These are phyloP conservation scores for Capsicum pubescens DNA, from an alignment of 257 asterid species.

Conservation along the genomic window DNA sequence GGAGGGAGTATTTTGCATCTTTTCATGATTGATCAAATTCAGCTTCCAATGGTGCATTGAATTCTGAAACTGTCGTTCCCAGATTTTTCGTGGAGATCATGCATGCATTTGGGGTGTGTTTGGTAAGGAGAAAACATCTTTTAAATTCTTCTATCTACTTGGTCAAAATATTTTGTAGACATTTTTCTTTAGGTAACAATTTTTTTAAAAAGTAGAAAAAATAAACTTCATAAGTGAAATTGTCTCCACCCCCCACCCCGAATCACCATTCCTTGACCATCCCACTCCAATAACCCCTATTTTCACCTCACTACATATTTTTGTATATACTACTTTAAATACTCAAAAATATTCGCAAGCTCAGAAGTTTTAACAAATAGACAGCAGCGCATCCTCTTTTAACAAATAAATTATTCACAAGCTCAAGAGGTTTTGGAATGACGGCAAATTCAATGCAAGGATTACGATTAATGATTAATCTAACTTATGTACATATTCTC, in stretches of 20 bases:
- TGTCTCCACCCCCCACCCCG: no score
- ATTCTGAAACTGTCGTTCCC: neutral
- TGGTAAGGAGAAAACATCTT: neutral
- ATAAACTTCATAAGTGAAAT: no score
- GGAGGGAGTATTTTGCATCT: no score
- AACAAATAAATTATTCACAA: neutral
- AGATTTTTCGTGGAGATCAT: neutral
- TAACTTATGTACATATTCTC: conserved; percentile 9
- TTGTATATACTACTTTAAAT: no score
- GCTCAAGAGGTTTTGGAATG: neutral
- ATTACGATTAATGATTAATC: neutral
- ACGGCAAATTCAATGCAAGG: conserved; percentile 18
- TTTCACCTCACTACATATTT: no score
- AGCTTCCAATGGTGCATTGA: neutral
- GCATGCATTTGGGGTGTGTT: neutral
- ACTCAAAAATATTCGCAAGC: no score
- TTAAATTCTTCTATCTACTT: neutral
- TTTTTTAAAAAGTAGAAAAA: no score
- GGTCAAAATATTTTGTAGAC: neutral
- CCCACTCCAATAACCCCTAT: no score
- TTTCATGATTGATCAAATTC: neutral
- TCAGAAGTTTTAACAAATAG: neutral
- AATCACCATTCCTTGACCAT: no score
- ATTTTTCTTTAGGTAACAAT: no score
- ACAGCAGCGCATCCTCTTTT: neutral